Evolutionary conservation across 2,329 filamentous ascomycete species (phyloP), one percentile per base, ranked within the genome.

Genomic region (Diaporthe eres): DNA sequence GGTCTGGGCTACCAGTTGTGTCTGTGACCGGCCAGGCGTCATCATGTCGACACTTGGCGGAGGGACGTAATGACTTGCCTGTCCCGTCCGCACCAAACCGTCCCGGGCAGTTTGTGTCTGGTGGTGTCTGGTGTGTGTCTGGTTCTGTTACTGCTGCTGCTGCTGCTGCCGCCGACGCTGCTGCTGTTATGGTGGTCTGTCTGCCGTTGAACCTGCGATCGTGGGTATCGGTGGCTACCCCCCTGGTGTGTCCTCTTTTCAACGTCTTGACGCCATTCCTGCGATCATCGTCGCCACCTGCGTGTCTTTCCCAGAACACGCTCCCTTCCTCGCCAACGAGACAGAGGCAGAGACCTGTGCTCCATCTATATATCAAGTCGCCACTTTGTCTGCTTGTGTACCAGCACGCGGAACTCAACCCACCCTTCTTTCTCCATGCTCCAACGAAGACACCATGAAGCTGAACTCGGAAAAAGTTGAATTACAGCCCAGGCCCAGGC

Each of bases 281-380:
- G 57, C 47, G 74, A 73, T 74, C 76, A 44, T 75, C 63, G 63
- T 77, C 42, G 72, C 63, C 70, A 67, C 73, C 49, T 58, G 47
- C 39, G 74, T 77, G 70, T 77, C 76, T 75, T 34, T 74, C 57
- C 57, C 34, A 25, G 47, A 34, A 42, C 63, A 70, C 34, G 67
- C 63, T 74, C 70, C 71, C 74, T 77, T 58, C 71, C 74, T 74
- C 74, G 68, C 55, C 65, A 53, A 70, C 65, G 49, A 55, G n/a
- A 70, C 65, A 31, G 65, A 28, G n/a, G 15, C 31, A 55, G 47
- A 70, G 34, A 19, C 49, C 34, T 31, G 49, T 55, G 65, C 9
- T 22, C 53, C 53, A 65, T 53, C 47, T 44, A 55, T 77, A 75
- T 75, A 77, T 75, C 61, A 70, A 22, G 49, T 55, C 65, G 65